Evolutionary conservation across 768 basidiomycete genomes (phyloP), one percentile per base, ranked within the genome.

Genomic region (Suillus discolor): DNA sequence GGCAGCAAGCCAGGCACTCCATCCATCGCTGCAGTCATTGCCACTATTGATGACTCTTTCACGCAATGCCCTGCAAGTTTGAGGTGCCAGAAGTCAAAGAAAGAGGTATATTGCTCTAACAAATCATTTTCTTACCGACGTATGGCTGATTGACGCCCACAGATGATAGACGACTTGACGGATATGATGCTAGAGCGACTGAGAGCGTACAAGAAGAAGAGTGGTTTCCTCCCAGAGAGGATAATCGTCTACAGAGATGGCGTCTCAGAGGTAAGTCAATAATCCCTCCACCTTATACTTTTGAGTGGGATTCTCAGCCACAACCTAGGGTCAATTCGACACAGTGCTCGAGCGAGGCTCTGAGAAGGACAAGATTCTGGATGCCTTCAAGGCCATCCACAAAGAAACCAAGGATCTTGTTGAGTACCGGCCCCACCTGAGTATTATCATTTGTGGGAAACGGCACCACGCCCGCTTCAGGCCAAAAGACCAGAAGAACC

Each of bases 371-470:
- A 81, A 85, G 70, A 86, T 94, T 2, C 68, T 83, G 0, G 80
- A 84, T 11, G 87, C 92, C 0, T 92, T 91, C 77, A 77, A 82
- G 72, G 54, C 93, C 93, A 0, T 72, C 74, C 49, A 51, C 25
- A 51, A 51, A 4, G 49, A 51, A 28, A 28, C 49, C 15, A 28
- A 28, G 25, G 49, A 11, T 28, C 49, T 51, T 51, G 49, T 25
- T 7, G 49, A 51, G 15, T 51, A 51, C 16, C 25, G 25, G 13
- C 49, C 49, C 25, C 49, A 51, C 54, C 70, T 95, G 41, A 87
- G 90, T 2, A 91, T 94, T 69, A 76, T 91, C 65, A 88, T 94
- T 41, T 94, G 93, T 70, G 93, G 93, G 72, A 94, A 94, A 74
- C 85, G 89, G 2, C 81, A 82, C 66, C 80, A 82, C 34, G 74